A percentile compares a stretch with the other conserved stretches of the same genome.
Evolutionary conservation across 1,284 basidiomycete species (phyloP).

Genomic region (Cystobasidium sp.): DNA sequence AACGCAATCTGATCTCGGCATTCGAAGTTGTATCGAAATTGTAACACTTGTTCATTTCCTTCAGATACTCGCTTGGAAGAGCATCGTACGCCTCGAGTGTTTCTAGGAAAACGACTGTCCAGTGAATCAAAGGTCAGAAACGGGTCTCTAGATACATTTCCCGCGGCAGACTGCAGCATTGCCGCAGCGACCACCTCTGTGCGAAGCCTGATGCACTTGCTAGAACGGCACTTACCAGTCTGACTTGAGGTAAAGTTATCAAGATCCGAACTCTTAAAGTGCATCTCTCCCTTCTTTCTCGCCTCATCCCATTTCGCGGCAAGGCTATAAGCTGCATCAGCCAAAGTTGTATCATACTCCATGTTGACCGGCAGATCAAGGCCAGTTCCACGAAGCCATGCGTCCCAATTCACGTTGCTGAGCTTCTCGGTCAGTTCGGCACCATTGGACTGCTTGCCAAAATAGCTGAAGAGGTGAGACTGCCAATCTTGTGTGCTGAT

Average conservation of each 20-base stretch:
- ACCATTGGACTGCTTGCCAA: constrained; percentile 63
- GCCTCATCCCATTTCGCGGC: constrained; percentile 77
- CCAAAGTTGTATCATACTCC: constrained; percentile 81
- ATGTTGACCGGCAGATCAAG: constrained; percentile 74
- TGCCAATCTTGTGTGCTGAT: constrained; percentile 90
- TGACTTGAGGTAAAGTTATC: constrained; percentile 69
- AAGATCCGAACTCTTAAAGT: constrained; percentile 66
- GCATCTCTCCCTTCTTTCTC: constrained; percentile 61
- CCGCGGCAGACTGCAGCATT: too few relatives aligned
- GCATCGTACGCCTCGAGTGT: constrained; percentile 64
- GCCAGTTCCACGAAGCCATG: constrained; percentile 86
- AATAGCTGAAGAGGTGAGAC: constrained; percentile 80
- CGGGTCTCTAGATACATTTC: too few relatives aligned
- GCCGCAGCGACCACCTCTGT: too few relatives aligned
- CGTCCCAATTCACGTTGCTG: constrained; percentile 73
- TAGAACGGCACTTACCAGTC: constrained; percentile 55
- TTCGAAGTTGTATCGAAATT: constrained; percentile 64
- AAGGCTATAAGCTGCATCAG: constrained; percentile 65
- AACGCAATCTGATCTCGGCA: constrained; percentile 73
- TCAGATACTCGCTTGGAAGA: constrained; percentile 65
- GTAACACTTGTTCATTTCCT: constrained; percentile 66
- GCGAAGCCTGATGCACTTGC: too few relatives aligned
- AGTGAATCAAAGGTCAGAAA: constrained; percentile 58
- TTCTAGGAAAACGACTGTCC: constrained; percentile 74
- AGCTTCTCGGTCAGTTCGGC: constrained; percentile 71